Base-by-base conservation (phyloP, 768 basidiomycete species). In the Pilatotrama ljubarskyi region DNA sequence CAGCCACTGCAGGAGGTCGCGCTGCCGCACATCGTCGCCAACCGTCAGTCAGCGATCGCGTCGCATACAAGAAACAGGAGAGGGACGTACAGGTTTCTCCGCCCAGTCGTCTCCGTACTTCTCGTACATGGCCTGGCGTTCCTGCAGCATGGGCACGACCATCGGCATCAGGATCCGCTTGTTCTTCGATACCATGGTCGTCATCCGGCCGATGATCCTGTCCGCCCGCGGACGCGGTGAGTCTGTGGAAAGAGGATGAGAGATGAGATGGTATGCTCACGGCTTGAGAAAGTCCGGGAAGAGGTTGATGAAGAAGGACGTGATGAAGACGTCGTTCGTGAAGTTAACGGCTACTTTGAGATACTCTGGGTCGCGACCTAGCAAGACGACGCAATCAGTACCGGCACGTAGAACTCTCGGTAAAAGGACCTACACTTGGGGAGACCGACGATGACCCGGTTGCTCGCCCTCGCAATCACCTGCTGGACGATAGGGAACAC, bases 1-100 rank as follows among this genome's bases (percentile, higher is more conserved):
- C 7, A 82, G 64, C 81, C 81, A 83, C 40, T 73, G 73, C 5
- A 82, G 72, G 37, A 79, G 64, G 62, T 83, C 80, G 52, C 78
- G 77, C 82, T 80, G n/a, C 20, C 10, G 20, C 42, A 54, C 5
- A 18, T 10, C 18, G 24, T 9, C 40, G 18, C 18, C 24, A 49
- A 20, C 15, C 24, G 41, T n/a, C n/a, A n/a, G n/a, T n/a, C n/a
- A n/a, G n/a, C n/a, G n/a, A n/a, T n/a, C n/a, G n/a, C n/a, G n/a
- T n/a, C n/a, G 6, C 20, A 15, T 5, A 29, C 11, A 1, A 32
- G 9, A 44, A 29, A 17, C 10, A n/a, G 10, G 4, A n/a, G n/a
- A n/a, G n/a, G 29, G 8, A 42, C 61, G 4, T 20, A 65, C 65
- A 20, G 65, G 62, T 26, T 66, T 64, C 35, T 53, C 60, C 24